Evolutionary conservation across 371 early-diverging fungal genomes (phyloP), one percentile per base, ranked within the genome.

Genomic region (Mortierella polycephala): DNA sequence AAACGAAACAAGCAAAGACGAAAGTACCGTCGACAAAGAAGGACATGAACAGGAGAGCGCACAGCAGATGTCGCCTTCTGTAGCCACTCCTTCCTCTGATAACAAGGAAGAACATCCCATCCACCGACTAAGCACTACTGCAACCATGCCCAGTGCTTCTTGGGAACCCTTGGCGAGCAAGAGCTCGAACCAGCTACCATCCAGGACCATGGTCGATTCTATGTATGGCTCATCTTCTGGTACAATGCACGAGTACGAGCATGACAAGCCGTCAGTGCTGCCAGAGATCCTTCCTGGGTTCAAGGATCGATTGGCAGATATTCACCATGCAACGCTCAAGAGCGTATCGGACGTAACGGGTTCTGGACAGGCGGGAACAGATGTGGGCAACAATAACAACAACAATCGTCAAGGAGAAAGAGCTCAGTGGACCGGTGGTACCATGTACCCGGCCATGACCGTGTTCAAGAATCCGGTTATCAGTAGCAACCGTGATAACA

Each of bases 201-300:
- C 74, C 40, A 41, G 59, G 20, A 12, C 67, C 5, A 64, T 60
- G 8, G 37, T 49, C 23, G 39, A 63, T 1, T 14, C 49, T n/a
- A n/a, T n/a, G 10, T 11, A 47, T 41, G 12, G 8, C 44, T 18
- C 39, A 5, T 52, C 73, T 18, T 41, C 42, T 21, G 63, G n/a
- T 4, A 11, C 42, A 2, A 59, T 14, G 5, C 64, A 69, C 45
- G 65, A 74, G 46, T 18, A 49, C 40, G 62, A 58, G 13, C 79
- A 77, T 30, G 79, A 71, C 37, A 71, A 65, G 55, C 72, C 61
- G 4, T 77, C 79, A 3, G 72, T 77, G 46, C 23, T 77, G 60
- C 79, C 72, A 3, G 72, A 64, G 53, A 71, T 77, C 59, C 47
- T 71, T 14, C 79, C 79, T 0, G 79, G 79, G 12, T 68, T 77